These are phyloP conservation scores for Talaromyces albobiverticillius DNA, from an alignment of 2,329 filamentous ascomycete genomes.

Conservation along the genomic window DNA sequence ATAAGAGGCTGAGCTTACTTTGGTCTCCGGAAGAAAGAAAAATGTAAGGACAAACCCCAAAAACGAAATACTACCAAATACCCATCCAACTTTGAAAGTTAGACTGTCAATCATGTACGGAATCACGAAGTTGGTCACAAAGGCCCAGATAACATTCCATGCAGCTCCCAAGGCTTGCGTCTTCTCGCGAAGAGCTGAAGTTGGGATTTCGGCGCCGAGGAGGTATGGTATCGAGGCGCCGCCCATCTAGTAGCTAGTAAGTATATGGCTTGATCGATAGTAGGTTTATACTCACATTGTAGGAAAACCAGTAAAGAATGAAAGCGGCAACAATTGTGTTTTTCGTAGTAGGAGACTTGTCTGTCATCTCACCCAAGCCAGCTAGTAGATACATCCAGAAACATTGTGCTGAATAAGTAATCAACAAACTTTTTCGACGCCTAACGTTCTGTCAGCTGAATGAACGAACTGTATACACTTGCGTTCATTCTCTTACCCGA, in stretches of 20 bases:
- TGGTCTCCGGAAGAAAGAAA: constrained; percentile 19
- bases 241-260: constrained; percentile 3
- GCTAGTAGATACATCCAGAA: constrained; percentile 18
- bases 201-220: constrained; percentile 21
- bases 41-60: constrained; percentile 19
- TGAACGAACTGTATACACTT: no score
- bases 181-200: constrained; percentile 20
- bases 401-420: constrained; percentile 13
- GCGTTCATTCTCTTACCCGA: constrained; percentile 8
- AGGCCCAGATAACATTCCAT: constrained; percentile 24
- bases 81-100: constrained; percentile 20
- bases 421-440: constrained; percentile 15
- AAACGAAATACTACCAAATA: constrained; percentile 20
- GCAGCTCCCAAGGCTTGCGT: constrained; percentile 20
- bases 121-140: constrained; percentile 22
- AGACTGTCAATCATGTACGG: constrained; percentile 21
- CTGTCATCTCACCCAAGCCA: constrained; percentile 12
- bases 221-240: constrained; percentile 22
- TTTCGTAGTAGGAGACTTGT: constrained; percentile 4
- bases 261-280: background rate
- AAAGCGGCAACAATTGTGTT: constrained; percentile 18
- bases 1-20: background rate
- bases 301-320: constrained; percentile 18
- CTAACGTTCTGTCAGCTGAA: background rate
- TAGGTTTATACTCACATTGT: constrained; percentile 12